Base-by-base conservation (phyloP, 164 flowering plant species). In the Chimonanthus salicifolius region DNA sequence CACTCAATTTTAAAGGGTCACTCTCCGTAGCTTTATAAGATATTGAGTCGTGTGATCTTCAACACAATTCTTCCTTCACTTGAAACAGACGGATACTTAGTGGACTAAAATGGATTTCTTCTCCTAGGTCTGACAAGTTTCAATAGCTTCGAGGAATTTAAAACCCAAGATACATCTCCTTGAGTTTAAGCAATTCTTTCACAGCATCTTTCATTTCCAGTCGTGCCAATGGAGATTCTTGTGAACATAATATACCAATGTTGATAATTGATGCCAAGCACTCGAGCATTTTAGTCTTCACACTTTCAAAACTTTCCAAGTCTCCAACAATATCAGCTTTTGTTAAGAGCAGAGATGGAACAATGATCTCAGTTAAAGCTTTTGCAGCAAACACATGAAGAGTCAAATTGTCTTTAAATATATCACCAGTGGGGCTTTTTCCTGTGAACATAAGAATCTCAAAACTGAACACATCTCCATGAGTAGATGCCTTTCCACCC, bases 361-460 rank as follows among this genome's bases (percentile, higher is more conserved):
- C 89, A 68, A 71, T 33, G 3, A 87, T 76, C 7, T 79, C 83
- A 68, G 64, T 70, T 0, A 80, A 65, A 47, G 83, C 82, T 64
- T 8, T 64, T 7, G 8, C 33, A 4, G 21, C 78, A 51, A 49
- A 81, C 2, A 15, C 6, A 64, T 74, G 82, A 64, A 82, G 74
- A 71, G 33, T 80, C 6, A 75, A n/a, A 11, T 74, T 79, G 5
- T 77, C 80, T n/a, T 65, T 33, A 43, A 87, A 85, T n/a, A 81
- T 51, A 43, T 75, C 78, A 73, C 68, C 58, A 1, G 69, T 63
- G 6, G 73, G 79, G 20, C 76, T 68, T 47, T 62, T 77, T 18
- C n/a, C n/a, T n/a, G n/a, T n/a, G n/a, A n/a, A n/a, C n/a, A n/a
- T n/a, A 16, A 76, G 68, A 18, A 76, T 72, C 18, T 71, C 75